Evolutionary conservation across 305 asterid species (phyloP).

Genomic region (Plantago coronopus): DNA sequence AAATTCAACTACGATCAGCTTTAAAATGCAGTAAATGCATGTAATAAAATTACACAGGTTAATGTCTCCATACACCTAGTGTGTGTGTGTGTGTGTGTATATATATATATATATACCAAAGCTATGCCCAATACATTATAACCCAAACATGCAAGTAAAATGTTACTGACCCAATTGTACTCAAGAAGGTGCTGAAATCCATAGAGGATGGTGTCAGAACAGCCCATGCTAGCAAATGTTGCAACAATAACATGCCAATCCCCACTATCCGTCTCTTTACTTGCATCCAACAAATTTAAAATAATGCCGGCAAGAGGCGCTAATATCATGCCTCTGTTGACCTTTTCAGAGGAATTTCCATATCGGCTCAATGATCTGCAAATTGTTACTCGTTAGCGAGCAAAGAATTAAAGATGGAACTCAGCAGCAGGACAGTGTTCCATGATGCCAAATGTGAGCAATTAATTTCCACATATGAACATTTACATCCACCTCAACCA

Average conservation of each 20-base stretch:
- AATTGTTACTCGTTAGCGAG: constrained; percentile 9
- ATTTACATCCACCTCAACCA: too few species aligned
- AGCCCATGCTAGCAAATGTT: constrained; percentile 82
- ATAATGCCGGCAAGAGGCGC: constrained; percentile 94
- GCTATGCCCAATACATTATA: constrained; percentile 6
- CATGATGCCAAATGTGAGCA: not conserved
- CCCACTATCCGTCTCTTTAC: constrained; percentile 29
- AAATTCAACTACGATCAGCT: too few species aligned
- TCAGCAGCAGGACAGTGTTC: constrained; percentile 5
- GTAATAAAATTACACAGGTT: too few species aligned
- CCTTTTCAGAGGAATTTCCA: constrained; percentile 73
- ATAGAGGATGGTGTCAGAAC: constrained; percentile 63
- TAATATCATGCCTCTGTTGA: constrained; percentile 73
- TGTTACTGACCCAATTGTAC: constrained; percentile 70
- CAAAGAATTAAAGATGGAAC: constrained; percentile 13
- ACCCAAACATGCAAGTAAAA: not conserved
- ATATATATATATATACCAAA: too few species aligned
- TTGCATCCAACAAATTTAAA: constrained; percentile 68
- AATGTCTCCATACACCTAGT: too few species aligned
- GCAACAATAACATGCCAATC: constrained; percentile 62
- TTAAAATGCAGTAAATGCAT: too few species aligned
- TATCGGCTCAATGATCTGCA: constrained; percentile 72
- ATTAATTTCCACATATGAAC: too few species aligned
- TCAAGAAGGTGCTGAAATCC: constrained; percentile 78
- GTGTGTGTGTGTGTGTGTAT: too few species aligned